Base-by-base conservation (phyloP, 768 basidiomycete species). In the Exidia glandulosa region DNA sequence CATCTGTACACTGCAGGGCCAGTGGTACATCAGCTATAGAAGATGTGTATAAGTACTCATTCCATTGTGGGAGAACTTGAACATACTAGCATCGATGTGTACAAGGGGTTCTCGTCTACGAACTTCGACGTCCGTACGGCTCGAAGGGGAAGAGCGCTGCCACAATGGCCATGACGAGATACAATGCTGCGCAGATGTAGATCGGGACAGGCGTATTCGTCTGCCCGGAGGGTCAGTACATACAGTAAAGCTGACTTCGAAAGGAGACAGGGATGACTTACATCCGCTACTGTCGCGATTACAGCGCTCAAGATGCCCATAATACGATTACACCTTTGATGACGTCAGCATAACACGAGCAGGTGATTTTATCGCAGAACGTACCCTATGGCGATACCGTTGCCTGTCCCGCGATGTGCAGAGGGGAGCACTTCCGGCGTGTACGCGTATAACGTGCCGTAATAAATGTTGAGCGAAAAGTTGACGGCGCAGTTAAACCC, bases 351-450 rank as follows among this genome's bases (percentile, higher is more conserved):
- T n/a, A n/a, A n/a, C n/a, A n/a, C n/a, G n/a, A n/a, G n/a, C n/a
- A n/a, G n/a, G n/a, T n/a, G n/a, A n/a, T n/a, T n/a, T n/a, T n/a
- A n/a, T n/a, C n/a, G n/a, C n/a, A n/a, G n/a, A n/a, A n/a, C n/a
- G n/a, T n/a, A n/a, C n/a, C 27, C 29, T 14, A 45, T 45, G 41
- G 41, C 41, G 41, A 45, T 45, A 19, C 41, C 41, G 41, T 45
- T 45, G 1, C 41, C 41, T 12, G 9, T 45, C 41, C 41, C 58
- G 61, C 82, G 75, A 62, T 81, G 79, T 2, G 79, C 77, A 0
- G 79, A 79, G 0, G 81, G 79, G 71, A 84, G 83, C 25, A 80
- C 78, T 65, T 83, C 81, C 1, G 82, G 82, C 4, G 82, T 82
- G 63, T 81, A 82, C 1, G 81, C 80, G 58, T 77, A 83, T 16